Evolutionary conservation across 176 grass and related monocot species (phyloP).

Genomic region (Rhynchospora tenuis): DNA sequence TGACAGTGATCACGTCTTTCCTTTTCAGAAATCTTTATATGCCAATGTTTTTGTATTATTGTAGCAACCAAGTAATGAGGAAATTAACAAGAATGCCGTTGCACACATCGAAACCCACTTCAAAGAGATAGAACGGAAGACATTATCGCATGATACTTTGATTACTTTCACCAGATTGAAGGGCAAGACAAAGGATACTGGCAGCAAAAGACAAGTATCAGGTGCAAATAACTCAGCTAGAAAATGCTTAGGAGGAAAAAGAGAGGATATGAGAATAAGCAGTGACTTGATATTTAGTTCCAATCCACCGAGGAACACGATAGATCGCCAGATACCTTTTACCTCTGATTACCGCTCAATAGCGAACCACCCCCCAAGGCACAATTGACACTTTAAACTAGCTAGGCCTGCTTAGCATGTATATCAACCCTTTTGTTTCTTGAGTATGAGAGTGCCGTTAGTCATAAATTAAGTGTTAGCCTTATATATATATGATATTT

Average conservation of each 20-base stretch:
- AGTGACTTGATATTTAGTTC: slow-evolving; percentile 41
- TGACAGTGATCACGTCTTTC: not conserved
- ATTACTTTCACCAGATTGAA: slow-evolving; percentile 13
- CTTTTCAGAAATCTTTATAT: not conserved
- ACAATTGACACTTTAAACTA: slow-evolving; percentile 43
- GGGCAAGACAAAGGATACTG: not conserved
- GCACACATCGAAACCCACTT: not conserved
- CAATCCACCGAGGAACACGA: slow-evolving; percentile 24
- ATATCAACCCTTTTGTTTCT: not conserved
- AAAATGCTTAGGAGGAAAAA: slow-evolving; percentile 45
- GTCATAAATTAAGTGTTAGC: not conserved
- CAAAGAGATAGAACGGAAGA: slow-evolving; percentile 22
- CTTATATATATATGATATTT: not conserved
- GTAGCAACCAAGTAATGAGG: slow-evolving; percentile 8
- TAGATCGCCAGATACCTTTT: slow-evolving; percentile 56
- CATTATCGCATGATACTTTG: slow-evolving; percentile 21
- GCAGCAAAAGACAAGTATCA: slow-evolving; percentile 28
- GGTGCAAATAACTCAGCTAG: slow-evolving; percentile 59
- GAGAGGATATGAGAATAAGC: slow-evolving; percentile 35
- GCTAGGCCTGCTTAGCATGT: not conserved
- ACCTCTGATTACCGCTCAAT: slow-evolving; percentile 50
- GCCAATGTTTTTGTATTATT: not conserved
- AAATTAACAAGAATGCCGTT: not conserved
- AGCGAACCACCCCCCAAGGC: slow-evolving; percentile 54
- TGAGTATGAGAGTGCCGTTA: not conserved